Percentiles rank a stretch among this genome's conserved stretches.
Conservation (phyloP, 2,329 filamentous ascomycete species). For the Lojkania enalia region DNA sequence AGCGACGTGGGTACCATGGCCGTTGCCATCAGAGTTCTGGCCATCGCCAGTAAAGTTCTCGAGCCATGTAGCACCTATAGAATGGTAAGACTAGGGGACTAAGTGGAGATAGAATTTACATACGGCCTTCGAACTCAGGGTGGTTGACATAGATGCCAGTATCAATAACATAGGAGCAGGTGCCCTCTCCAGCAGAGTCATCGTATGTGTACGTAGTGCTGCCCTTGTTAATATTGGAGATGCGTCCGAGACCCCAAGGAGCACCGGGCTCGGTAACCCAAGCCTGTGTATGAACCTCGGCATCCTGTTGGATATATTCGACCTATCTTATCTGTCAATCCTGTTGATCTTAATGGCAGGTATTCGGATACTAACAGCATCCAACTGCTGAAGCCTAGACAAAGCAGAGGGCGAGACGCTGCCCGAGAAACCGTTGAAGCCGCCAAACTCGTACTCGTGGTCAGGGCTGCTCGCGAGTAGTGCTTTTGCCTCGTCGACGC, state of each 20-base stretch:
- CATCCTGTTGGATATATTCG: slow-evolving; percentile 43
- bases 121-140: slow-evolving; percentile 43
- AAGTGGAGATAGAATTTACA: slow-evolving; percentile 7
- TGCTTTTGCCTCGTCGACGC: slow-evolving; percentile 23
- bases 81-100: slow-evolving; percentile 1
- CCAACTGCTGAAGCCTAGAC: slow-evolving; percentile 26
- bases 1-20: slow-evolving; percentile 44
- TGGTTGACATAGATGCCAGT: slow-evolving; percentile 64
- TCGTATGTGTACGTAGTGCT: slow-evolving; percentile 44
- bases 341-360: neutral
- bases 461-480: slow-evolving; percentile 23
- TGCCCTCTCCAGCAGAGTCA: slow-evolving; percentile 38
- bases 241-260: slow-evolving; percentile 46
- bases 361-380: slow-evolving; percentile 23
- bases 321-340: slow-evolving; percentile 23
- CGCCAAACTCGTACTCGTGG: slow-evolving; percentile 39
- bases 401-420: slow-evolving; percentile 32
- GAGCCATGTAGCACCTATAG: slow-evolving; percentile 29
- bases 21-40: slow-evolving; percentile 26
- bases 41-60: slow-evolving; percentile 31
- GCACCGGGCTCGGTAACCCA: slow-evolving; percentile 40
- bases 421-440: slow-evolving; percentile 45
- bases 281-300: slow-evolving; percentile 30
- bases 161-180: slow-evolving; percentile 65
- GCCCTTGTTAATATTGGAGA: slow-evolving; percentile 39